Conservation (phyloP, 106 monocot genomes). For the Dendrobium officinale region DNA sequence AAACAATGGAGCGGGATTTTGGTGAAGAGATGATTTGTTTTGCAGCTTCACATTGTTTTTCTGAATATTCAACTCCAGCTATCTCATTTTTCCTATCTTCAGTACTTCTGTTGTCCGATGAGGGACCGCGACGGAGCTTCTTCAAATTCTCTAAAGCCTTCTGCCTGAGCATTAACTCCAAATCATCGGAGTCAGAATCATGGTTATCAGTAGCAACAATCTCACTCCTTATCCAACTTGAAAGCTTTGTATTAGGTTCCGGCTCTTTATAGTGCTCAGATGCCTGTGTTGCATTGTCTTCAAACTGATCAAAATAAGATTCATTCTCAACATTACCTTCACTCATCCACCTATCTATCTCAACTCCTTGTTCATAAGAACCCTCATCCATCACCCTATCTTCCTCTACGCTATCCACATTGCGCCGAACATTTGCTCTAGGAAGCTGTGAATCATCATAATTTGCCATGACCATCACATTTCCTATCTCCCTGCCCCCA, state of each 20-base stretch:
- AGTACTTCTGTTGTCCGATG: constrained; percentile 3
- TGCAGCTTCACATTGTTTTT: neutral
- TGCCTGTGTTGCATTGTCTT: neutral
- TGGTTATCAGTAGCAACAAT: constrained; percentile 15
- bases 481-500: constrained; percentile 10
- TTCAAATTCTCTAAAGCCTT: constrained; percentile 81
- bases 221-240: constrained; percentile 12
- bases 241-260: neutral
- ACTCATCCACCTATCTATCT: constrained; percentile 1
- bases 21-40: neutral
- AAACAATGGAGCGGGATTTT: neutral
- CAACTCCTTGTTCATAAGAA: neutral
- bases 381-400: neutral
- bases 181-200: constrained; percentile 27
- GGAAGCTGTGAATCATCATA: neutral
- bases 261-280: neutral
- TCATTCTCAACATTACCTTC: neutral
- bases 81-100: constrained; percentile 21
- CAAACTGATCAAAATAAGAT: constrained; percentile 6
- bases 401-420: neutral
- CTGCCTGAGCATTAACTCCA: constrained; percentile 58
- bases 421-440: neutral
- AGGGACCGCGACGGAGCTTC: constrained; percentile 32
- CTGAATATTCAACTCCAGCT: constrained; percentile 7
- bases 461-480: neutral